Conservation (phyloP, 164 flowering plant genomes). For the Malania oleifera region DNA sequence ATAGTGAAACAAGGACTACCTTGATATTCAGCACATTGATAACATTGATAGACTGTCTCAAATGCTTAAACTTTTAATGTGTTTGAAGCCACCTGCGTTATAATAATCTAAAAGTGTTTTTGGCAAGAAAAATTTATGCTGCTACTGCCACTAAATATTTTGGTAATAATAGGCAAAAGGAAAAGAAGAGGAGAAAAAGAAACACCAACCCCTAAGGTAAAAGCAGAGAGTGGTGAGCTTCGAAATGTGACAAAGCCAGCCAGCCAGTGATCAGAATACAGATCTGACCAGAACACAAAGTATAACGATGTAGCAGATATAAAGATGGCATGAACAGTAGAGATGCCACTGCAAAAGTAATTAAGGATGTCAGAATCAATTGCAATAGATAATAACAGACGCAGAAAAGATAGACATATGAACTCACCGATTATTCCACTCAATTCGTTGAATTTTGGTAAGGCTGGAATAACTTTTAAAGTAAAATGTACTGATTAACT, state of each 20-base stretch:
- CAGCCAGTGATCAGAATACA: conserved; percentile 51
- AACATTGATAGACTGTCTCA: no score
- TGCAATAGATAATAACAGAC: neutral
- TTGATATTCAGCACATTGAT: no score
- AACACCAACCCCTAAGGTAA: conserved; percentile 70
- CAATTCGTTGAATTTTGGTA: conserved; percentile 64
- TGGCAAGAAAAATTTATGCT: no score
- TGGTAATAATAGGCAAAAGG: neutral
- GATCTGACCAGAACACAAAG: conserved; percentile 90
- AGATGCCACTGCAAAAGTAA: conserved; percentile 63
- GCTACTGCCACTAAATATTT: no score
- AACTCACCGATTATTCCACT: conserved; percentile 89
- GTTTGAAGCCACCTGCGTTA: neutral
- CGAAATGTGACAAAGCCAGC: conserved; percentile 54
- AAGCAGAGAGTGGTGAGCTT: conserved; percentile 69
- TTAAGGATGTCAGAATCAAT: neutral
- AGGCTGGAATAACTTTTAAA: conserved; percentile 63
- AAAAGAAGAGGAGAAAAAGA: neutral
- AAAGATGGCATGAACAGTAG: conserved; percentile 84
- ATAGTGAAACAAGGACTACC: no score
- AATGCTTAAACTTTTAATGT: neutral
- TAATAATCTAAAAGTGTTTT: no score
- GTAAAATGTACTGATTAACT: conserved; percentile 56
- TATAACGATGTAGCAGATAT: conserved; percentile 66
- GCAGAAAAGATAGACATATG: neutral